Base-by-base conservation (phyloP, 2,329 filamentous ascomycete genomes). In the Claviceps fusiformis region DNA sequence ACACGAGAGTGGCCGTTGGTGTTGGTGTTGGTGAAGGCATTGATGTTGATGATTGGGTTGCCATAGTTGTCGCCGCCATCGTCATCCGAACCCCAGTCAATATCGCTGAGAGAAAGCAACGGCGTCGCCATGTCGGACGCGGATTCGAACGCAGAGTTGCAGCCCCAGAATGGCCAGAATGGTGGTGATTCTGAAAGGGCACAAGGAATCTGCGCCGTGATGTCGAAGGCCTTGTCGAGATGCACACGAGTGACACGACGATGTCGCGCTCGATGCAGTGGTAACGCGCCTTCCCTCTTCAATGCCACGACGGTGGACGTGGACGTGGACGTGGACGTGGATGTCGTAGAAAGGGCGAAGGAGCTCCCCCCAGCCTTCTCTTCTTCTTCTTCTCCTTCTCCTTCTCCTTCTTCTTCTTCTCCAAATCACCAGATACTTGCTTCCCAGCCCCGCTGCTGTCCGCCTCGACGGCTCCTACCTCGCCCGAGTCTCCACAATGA, bases 1-100 rank as follows among this genome's bases (percentile, higher is more conserved):
- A 15, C 27, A 2, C 17, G 15, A 10, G 17, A 2, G 17, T 19
- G 5, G 39, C 5, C 19, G 5, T 44, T 48, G 33, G 9, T 17
- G 37, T 35, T 19, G 52, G 2, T 24, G 19, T 46, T 15, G 24
- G 7, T 7, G 43, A n/a, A n/a, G n/a, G n/a, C n/a, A n/a, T n/a
- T n/a, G n/a, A n/a, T n/a, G n/a, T n/a, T n/a, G n/a, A n/a, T n/a
- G n/a, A n/a, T n/a, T n/a, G n/a, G n/a, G n/a, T n/a, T n/a, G n/a
- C n/a, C n/a, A n/a, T n/a, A n/a, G n/a, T 24, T 4, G 43, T 27
- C 15, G 0, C 15, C 33, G 48, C 31, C 48, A n/a, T 51, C 52
- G 9, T 54, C 35, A 11, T 55, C 50, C 3, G 54, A 57, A 46
- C 52, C 53, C 59, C 56, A 60, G 33, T 62, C 58, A 35, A 61